Evolutionary conservation across 495 filamentous ascomycete genomes (phyloP).

Genomic region (Lophium mytilinum): DNA sequence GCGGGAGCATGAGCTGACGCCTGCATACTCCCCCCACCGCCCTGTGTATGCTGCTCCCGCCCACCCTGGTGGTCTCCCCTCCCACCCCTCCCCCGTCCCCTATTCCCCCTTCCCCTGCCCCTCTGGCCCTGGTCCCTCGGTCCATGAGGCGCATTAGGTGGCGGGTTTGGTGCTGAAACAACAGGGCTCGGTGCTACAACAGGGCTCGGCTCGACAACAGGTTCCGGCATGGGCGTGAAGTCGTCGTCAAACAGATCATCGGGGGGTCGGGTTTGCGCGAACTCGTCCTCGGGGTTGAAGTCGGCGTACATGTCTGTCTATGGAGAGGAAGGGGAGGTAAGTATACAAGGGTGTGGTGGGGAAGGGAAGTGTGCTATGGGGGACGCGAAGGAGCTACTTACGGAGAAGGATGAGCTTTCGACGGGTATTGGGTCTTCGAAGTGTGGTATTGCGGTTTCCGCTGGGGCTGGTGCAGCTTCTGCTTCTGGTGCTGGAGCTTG

Average conservation of each 20-base stretch:
- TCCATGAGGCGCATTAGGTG: background rate
- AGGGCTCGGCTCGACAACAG: slow-evolving; percentile 25
- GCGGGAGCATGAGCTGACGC: background rate
- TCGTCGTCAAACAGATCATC: slow-evolving; percentile 70
- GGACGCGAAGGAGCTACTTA: background rate
- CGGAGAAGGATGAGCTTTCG: no score
- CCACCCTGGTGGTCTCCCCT: slow-evolving; percentile 1
- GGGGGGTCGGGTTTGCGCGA: slow-evolving; percentile 57
- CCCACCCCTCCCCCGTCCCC: background rate
- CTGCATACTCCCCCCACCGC: background rate
- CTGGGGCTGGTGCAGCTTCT: background rate
- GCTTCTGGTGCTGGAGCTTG: background rate
- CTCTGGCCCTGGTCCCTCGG: background rate
- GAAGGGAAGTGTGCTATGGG: background rate
- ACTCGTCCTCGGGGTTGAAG: slow-evolving; percentile 32
- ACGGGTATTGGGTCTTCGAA: background rate
- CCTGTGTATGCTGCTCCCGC: background rate
- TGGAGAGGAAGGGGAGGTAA: background rate
- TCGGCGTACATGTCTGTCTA: background rate
- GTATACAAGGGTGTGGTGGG: background rate
- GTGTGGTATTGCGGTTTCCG: background rate
- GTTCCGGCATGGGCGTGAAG: slow-evolving; percentile 51
- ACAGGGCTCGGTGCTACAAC: background rate
- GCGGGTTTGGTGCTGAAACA: slow-evolving; percentile 2
- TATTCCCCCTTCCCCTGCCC: slow-evolving; percentile 8